Evolutionary conservation across 345 rosid species (phyloP).

Genomic region (Nephelium lappaceum): DNA sequence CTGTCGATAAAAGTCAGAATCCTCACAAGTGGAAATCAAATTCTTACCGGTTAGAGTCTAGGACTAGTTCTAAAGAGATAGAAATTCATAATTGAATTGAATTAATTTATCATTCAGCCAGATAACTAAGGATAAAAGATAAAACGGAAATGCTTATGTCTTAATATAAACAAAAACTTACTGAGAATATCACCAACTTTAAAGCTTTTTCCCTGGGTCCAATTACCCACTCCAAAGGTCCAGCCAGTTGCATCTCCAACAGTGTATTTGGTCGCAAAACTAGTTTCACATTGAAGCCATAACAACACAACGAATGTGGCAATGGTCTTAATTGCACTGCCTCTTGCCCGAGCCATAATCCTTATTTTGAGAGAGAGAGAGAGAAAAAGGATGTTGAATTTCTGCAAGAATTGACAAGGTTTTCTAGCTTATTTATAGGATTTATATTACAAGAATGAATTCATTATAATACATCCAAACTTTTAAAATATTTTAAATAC

Average conservation of each 20-base stretch:
- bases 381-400: no score
- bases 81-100: no score
- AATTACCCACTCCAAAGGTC: slow-evolving; percentile 30
- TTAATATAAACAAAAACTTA: background rate
- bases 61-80: no score
- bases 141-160: no score
- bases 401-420: background rate
- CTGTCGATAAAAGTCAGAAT: no score
- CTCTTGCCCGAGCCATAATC: slow-evolving; percentile 45
- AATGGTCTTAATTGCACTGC: slow-evolving; percentile 40
- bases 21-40: no score
- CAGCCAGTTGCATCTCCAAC: slow-evolving; percentile 48
- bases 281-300: slow-evolving; percentile 25
- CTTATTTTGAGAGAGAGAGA: background rate
- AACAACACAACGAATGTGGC: slow-evolving; percentile 27
- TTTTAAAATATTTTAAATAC: no score
- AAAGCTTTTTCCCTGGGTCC: slow-evolving; percentile 46
- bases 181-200: slow-evolving; percentile 45
- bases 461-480: no score
- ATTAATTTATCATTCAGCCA: no score
- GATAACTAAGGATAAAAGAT: no score
- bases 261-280: slow-evolving; percentile 33
- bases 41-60: no score
- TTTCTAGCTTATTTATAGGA: background rate
- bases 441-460: no score